phyloP scores from a whole-genome alignment of 805 yeast species.

The Barnettozyma sp. region DNA sequence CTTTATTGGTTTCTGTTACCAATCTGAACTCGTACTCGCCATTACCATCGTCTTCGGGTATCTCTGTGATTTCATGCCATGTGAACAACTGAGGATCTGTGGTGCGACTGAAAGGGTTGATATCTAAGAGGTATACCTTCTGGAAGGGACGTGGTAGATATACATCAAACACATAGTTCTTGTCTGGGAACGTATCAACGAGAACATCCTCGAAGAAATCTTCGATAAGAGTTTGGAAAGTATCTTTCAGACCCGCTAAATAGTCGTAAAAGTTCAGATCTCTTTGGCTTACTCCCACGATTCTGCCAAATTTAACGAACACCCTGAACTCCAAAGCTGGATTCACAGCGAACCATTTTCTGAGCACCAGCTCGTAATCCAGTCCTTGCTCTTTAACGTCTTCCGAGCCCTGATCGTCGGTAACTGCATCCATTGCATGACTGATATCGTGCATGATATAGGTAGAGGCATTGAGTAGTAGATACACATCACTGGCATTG shows the following conservation, averaged over 20 bases:
- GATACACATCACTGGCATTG: constrained; percentile 66
- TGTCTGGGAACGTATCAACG: constrained; percentile 43
- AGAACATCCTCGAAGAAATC: constrained; percentile 47
- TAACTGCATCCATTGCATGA: constrained; percentile 53
- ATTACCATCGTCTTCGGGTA: constrained; percentile 19
- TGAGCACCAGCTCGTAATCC: constrained; percentile 59
- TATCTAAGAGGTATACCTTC: constrained; percentile 65
- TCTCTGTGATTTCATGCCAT: constrained; percentile 68
- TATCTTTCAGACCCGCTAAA: constrained; percentile 44
- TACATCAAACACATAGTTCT: constrained; percentile 65
- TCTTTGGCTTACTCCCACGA: constrained; percentile 77
- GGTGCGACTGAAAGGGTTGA: constrained; percentile 75
- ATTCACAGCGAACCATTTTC: constrained; percentile 77
- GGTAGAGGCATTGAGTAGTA: constrained; percentile 79
- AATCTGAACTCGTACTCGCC: constrained; percentile 50
- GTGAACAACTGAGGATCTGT: constrained; percentile 75
- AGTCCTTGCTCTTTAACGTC: constrained; percentile 20
- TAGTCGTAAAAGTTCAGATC: constrained; percentile 80
- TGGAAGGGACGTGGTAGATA: constrained; percentile 73
- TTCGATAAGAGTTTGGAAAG: constrained; percentile 42
- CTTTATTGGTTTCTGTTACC: constrained; percentile 60
- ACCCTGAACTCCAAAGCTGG: constrained; percentile 92
- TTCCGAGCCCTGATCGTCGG: constrained; percentile 16
- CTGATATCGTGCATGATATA: constrained; percentile 81
- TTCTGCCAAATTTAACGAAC: constrained; percentile 56